These are phyloP conservation scores for Gremmenia infestans DNA, from an alignment of 2,329 filamentous ascomycete species.

Conservation along the genomic window DNA sequence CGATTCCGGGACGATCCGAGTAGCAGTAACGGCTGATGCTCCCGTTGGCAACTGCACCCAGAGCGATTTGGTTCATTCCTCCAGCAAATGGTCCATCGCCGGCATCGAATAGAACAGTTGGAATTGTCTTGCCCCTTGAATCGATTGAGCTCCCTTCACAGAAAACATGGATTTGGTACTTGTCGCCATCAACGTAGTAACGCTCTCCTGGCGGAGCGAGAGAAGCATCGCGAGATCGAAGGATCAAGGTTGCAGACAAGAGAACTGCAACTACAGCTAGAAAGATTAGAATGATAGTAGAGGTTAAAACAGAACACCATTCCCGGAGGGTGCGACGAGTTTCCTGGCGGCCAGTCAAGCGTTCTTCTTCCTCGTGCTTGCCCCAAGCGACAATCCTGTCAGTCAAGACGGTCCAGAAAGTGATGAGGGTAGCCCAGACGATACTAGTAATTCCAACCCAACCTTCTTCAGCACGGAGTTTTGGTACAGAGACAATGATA, in stretches of 20 bases:
- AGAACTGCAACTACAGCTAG: constrained; percentile 67
- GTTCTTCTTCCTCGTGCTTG: constrained; percentile 87
- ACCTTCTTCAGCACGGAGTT: constrained; percentile 76
- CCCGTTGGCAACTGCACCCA: constrained; percentile 69
- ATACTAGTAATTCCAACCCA: constrained; percentile 88
- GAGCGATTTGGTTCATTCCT: constrained; percentile 74
- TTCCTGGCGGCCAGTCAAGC: constrained; percentile 84
- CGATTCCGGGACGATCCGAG: constrained; percentile 86
- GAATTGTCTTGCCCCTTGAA: constrained; percentile 49
- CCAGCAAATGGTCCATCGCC: constrained; percentile 76
- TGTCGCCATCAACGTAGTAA: constrained; percentile 75
- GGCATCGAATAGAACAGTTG: constrained; percentile 82
- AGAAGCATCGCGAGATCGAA: constrained; percentile 74
- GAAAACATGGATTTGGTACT: constrained; percentile 82
- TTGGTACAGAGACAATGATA: constrained; percentile 69
- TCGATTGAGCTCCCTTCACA: constrained; percentile 71
- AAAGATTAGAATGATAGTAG: constrained; percentile 65
- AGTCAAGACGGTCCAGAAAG: constrained; percentile 71
- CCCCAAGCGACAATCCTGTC: constrained; percentile 86
- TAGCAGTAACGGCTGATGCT: constrained; percentile 90
- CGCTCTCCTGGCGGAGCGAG: constrained; percentile 68
- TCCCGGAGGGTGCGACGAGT: constrained; percentile 75
- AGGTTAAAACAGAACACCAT: constrained; percentile 75
- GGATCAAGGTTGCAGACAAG: constrained; percentile 71
- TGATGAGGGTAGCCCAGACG: constrained; percentile 75